Conservation (phyloP, 2,329 filamentous ascomycete species). For the Beauveria sp. region DNA sequence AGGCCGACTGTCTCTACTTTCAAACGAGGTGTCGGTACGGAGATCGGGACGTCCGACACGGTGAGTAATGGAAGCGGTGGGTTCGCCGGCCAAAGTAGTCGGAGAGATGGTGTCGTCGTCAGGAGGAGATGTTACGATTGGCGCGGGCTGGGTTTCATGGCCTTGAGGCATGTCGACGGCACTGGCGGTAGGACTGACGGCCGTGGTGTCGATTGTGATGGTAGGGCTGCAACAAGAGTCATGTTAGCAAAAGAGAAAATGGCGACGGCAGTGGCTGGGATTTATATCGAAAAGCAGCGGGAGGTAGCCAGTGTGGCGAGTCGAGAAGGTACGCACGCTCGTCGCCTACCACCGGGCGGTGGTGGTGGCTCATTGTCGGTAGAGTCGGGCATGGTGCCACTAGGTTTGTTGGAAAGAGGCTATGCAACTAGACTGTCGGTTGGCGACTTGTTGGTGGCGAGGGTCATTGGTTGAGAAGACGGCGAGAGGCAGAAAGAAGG, state of each 20-base stretch:
- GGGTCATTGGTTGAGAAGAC: background rate
- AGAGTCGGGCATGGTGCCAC: conserved; percentile 17
- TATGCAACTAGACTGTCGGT: conserved; percentile 1
- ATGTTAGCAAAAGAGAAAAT: background rate
- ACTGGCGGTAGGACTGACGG: conserved; percentile 23
- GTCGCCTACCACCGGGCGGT: conserved; percentile 21
- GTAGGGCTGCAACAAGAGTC: conserved; percentile 33
- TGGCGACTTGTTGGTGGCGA: background rate
- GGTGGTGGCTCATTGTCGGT: conserved; percentile 16
- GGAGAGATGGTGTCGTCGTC: conserved; percentile 37
- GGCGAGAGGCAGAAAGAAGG: background rate
- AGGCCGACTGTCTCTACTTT: conserved; percentile 58
- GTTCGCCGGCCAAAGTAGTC: conserved; percentile 25
- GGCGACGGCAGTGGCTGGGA: background rate
- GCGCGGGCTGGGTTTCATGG: conserved; percentile 14
- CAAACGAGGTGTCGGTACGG: conserved; percentile 52
- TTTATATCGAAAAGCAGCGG: conserved; percentile 1
- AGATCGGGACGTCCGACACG: conserved; percentile 32
- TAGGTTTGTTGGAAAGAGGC: conserved; percentile 5
- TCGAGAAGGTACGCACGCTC: conserved; percentile 28
- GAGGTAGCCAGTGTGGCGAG: conserved; percentile 7
- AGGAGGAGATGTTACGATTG: conserved; percentile 26
- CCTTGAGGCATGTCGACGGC: conserved; percentile 23
- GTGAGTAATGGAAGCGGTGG: conserved; percentile 20
- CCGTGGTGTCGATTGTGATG: conserved; percentile 48